Conservation (phyloP, 768 basidiomycete species). For the Dioszegia aurantiaca region DNA sequence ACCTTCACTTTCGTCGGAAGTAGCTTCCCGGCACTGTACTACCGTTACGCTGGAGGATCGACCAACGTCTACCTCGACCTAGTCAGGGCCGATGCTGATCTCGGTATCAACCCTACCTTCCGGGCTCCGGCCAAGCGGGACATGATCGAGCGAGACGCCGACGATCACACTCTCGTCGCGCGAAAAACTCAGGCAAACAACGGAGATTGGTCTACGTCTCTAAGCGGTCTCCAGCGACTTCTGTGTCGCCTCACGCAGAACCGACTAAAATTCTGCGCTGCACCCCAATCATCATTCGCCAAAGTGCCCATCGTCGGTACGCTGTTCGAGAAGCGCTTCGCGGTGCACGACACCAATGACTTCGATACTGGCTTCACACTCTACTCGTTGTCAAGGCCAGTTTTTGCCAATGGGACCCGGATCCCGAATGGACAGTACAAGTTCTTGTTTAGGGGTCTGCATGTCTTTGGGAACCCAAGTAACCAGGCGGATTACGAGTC, state of each 20-base stretch:
- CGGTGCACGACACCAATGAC: conserved; percentile 53
- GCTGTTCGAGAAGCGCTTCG: conserved; percentile 57
- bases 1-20: neutral
- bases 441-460: conserved; percentile 56
- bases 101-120: conserved; percentile 45
- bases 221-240: conserved; percentile 14
- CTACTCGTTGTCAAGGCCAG: conserved; percentile 33
- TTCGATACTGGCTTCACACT: conserved; percentile 46
- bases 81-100: conserved; percentile 32
- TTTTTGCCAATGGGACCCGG: conserved; percentile 54
- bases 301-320: conserved; percentile 58
- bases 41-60: conserved; percentile 6
- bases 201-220: neutral
- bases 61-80: conserved; percentile 33
- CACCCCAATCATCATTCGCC: conserved; percentile 21
- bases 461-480: conserved; percentile 55
- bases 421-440: conserved; percentile 57
- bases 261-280: conserved; percentile 23
- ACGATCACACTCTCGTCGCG: neutral
- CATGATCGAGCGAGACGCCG: neutral
- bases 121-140: conserved; percentile 7
- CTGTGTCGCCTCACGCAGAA: conserved; percentile 31
- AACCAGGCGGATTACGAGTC: conserved; percentile 57
- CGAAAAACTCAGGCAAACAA: neutral
- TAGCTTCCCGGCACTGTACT: conserved; percentile 4